Base-by-base conservation (phyloP, 805 yeast genomes). In the Kodamaea hsintzibuensis region DNA sequence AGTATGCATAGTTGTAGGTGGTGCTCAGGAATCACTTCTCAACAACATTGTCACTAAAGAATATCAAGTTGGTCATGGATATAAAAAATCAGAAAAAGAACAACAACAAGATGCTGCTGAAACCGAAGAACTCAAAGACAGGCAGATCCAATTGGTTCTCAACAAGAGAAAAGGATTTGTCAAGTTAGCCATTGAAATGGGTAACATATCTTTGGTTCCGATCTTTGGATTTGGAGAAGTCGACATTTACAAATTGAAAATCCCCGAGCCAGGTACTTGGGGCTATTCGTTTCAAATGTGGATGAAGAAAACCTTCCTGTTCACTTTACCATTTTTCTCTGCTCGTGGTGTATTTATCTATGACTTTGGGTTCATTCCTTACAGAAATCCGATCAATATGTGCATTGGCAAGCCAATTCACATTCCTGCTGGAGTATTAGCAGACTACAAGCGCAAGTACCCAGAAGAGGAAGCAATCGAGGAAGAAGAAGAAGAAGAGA, bases 301-400 rank as follows among this genome's bases (percentile, higher is more conserved):
- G 84, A 66, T 93, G 64, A 93, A 95, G 62, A 74, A 74, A 27
- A 77, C 72, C 38, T 79, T 85, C 51, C 95, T 93, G 1, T 93
- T 93, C 70, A 92, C 99, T 0, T 63, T 95, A 4, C 99, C 99
- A 0, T 82, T 95, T 48, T 88, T 95, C 72, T 86, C 89, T 66
- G 97, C 97, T 1, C 77, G 98, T 45, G 98, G 98, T 0, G 77
- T 95, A 0, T 92, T 93, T 71, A 90, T 93, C 63, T 89, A 92
- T 62, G 97, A 91, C 66, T 89, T 88, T 72, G 99, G 99, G 0
- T 71, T 95, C 30, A 70, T 95, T 54, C 98, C 99, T 1, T 92
- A 83, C 67, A 78, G 98, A 59, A 81, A 86, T 51, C 89, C 89
- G 2, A 85, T 95, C 52, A 79, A 89, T 57, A 78, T 95, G 12